Percentiles rank a stretch among this genome's conserved stretches.
phyloP scores from a whole-genome alignment of 345 rosid genomes.

The Fremontodendron californicum region DNA sequence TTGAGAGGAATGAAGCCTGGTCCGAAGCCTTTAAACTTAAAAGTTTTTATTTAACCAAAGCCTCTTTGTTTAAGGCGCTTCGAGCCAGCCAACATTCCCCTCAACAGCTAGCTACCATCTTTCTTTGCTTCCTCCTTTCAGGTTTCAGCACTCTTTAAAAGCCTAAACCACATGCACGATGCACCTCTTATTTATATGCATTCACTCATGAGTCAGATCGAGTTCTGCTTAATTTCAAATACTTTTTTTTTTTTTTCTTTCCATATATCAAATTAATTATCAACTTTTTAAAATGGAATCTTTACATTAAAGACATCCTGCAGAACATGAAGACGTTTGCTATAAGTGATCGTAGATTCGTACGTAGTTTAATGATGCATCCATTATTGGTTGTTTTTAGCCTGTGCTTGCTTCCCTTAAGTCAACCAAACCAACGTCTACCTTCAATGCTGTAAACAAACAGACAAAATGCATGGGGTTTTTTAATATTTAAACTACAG shows the following conservation, averaged over 20 bases:
- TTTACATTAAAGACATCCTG: background rate
- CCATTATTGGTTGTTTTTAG: background rate
- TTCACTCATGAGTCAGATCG: background rate
- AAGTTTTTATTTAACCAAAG: too few relatives aligned
- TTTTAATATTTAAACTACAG: background rate
- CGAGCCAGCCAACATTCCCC: conserved; percentile 45
- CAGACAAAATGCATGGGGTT: conserved; percentile 10
- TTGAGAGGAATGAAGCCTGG: conserved; percentile 56
- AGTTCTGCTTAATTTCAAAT: background rate
- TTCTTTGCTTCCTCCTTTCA: background rate
- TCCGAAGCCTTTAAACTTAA: conserved; percentile 26
- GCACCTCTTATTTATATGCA: conserved; percentile 7
- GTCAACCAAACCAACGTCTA: background rate
- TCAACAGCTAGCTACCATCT: conserved; percentile 21
- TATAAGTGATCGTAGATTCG: conserved; percentile 26
- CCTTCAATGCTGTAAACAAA: conserved; percentile 8
- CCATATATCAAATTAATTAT: too few relatives aligned
- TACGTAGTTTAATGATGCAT: conserved; percentile 14
- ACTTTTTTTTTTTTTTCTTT: background rate
- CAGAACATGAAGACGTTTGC: background rate
- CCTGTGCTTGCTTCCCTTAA: background rate
- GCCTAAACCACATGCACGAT: background rate
- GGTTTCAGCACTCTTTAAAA: background rate
- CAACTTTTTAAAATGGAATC: too few relatives aligned
- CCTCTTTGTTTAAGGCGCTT: conserved; percentile 20